These are phyloP conservation scores for Eucalyptus melliodora DNA, from an alignment of 345 rosid genomes.

Conservation along the genomic window DNA sequence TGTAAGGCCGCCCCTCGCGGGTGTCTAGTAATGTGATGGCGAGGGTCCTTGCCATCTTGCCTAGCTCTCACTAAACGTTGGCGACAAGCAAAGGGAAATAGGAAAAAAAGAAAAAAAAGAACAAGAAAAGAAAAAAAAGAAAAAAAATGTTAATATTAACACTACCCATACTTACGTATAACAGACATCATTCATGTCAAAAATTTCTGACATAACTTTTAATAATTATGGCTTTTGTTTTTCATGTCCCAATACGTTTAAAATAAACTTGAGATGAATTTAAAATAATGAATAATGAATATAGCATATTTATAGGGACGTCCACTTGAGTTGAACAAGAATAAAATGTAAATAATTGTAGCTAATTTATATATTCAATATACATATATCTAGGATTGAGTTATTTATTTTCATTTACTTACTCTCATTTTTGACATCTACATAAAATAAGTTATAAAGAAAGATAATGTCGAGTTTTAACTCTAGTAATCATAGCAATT, in stretches of 20 bases:
- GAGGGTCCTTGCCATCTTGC: neutral
- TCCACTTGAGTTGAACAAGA: neutral
- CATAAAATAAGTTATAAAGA: neutral
- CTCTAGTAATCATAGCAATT: neutral
- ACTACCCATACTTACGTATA: accelerated
- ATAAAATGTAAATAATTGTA: neutral
- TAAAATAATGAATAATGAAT: neutral
- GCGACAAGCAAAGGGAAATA: neutral
- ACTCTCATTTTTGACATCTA: neutral
- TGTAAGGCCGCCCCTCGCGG: accelerated
- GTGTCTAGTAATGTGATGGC: no score
- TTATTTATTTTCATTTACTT: neutral
- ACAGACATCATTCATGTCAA: accelerated
- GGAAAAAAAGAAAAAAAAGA: neutral
- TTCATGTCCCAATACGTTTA: neutral
- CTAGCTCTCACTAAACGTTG: neutral
- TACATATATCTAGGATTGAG: neutral
- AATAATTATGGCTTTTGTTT: neutral
- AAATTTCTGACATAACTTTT: accelerated
- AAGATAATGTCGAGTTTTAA: neutral
- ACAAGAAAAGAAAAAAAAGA: accelerated
- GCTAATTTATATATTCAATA: neutral
- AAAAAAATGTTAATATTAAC: no score
- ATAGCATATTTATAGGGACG: neutral
- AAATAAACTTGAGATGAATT: neutral